Evolutionary conservation across 805 yeast genomes (phyloP).

Genomic region (Naumovozyma castellii): DNA sequence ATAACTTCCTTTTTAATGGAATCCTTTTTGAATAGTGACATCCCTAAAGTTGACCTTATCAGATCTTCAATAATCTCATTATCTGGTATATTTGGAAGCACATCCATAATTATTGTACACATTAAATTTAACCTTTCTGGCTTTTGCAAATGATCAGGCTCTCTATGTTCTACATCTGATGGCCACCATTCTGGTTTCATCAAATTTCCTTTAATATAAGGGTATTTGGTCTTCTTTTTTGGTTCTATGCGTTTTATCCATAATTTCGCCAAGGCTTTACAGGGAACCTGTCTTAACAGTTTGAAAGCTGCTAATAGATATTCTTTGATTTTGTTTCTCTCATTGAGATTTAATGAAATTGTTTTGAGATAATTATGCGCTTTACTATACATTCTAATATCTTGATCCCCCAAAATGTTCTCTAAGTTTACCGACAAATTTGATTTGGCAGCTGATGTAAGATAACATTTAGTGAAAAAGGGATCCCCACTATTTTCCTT

Average conservation of each 20-base stretch:
- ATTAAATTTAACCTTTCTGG: conserved; percentile 45
- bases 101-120: conserved; percentile 28
- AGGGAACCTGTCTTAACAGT: conserved; percentile 41
- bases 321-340: conserved; percentile 3
- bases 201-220: conserved; percentile 45
- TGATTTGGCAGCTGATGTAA: conserved; percentile 6
- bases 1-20: conserved; percentile 8
- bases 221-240: conserved; percentile 49
- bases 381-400: too few relatives aligned
- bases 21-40: conserved; percentile 12
- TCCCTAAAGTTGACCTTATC: conserved; percentile 9
- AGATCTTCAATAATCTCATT: conserved; percentile 12
- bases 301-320: conserved; percentile 25
- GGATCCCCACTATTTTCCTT: neutral
- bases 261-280: conserved; percentile 53
- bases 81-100: conserved; percentile 10
- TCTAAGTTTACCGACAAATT: conserved; percentile 3
- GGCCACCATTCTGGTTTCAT: conserved; percentile 73
- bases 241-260: conserved; percentile 66
- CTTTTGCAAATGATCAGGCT: conserved; percentile 66
- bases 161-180: conserved; percentile 43
- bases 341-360: conserved; percentile 1
- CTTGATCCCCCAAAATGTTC: conserved; percentile 1
- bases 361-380: neutral
- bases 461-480: conserved; percentile 3